phyloP scores from a whole-genome alignment of 2,329 filamentous ascomycete genomes.

The Nemania abortiva region DNA sequence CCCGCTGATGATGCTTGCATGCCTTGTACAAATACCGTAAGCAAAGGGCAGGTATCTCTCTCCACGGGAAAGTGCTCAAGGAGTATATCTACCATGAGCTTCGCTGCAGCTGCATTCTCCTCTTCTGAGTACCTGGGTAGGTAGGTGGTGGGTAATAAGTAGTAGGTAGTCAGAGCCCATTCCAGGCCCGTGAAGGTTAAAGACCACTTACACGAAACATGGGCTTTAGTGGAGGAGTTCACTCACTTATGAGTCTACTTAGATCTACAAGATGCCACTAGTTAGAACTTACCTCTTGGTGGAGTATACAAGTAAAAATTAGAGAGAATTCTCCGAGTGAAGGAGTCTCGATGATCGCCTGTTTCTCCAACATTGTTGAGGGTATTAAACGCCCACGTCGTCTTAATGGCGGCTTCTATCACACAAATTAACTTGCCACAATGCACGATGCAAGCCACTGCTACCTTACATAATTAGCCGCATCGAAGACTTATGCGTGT shows the following conservation, averaged over 20 bases:
- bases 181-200: neutral
- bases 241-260: no score
- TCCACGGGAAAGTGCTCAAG: slow-evolving; percentile 5
- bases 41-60: neutral
- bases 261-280: no score
- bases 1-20: neutral
- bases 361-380: no score
- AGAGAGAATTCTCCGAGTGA: no score
- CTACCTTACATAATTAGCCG: slow-evolving; percentile 21
- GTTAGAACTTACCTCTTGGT: no score
- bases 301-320: no score
- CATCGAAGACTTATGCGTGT: slow-evolving; percentile 12
- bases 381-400: no score
- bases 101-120: slow-evolving; percentile 1
- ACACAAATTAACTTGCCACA: neutral
- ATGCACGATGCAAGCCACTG: slow-evolving; percentile 27
- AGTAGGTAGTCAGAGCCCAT: neutral
- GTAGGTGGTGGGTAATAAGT: neutral
- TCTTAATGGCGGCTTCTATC: no score
- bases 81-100: neutral
- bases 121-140: neutral
- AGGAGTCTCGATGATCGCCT: no score
- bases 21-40: neutral
- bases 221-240: no score
- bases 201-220: neutral